phyloP scores from a whole-genome alignment of 2,329 filamentous ascomycete genomes.

The Diaporthe vexans region DNA sequence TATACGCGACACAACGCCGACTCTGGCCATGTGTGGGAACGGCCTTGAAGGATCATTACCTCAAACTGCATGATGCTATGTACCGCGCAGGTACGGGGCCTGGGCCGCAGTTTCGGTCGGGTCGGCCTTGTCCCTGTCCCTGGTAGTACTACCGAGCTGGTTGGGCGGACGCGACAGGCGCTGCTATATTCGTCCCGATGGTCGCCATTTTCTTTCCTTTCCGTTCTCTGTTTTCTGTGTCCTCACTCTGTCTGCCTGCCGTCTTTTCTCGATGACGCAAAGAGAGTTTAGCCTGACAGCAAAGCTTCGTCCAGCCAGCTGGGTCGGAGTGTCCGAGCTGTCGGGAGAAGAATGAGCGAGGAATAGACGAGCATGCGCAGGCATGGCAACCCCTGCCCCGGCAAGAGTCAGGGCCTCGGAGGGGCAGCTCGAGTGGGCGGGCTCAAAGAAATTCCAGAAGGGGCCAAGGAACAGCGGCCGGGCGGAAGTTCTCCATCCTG shows the following conservation, averaged over 20 bases:
- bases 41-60: constrained; percentile 3
- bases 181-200: constrained; percentile 27
- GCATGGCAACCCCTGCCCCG: constrained; percentile 35
- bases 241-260: neutral
- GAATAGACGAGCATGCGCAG: neutral
- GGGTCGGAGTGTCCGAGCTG: constrained; percentile 24
- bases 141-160: neutral
- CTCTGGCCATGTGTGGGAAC: constrained; percentile 36
- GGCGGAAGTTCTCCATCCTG: constrained; percentile 35
- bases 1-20: constrained; percentile 19
- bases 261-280: neutral
- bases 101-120: constrained; percentile 19
- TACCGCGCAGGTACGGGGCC: constrained; percentile 29
- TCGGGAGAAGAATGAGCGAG: constrained; percentile 20
- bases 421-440: neutral
- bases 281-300: neutral
- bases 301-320: constrained; percentile 20
- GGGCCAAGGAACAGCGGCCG: constrained; percentile 23
- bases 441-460: constrained; percentile 37
- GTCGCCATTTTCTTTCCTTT: neutral
- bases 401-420: constrained; percentile 32
- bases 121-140: constrained; percentile 15
- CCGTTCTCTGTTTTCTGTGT: neutral
- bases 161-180: constrained; percentile 10
- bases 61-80: constrained; percentile 31